Evolutionary conservation across 768 basidiomycete species (phyloP), one percentile per base, ranked within the genome.

Genomic region (Dendrothele bispora): DNA sequence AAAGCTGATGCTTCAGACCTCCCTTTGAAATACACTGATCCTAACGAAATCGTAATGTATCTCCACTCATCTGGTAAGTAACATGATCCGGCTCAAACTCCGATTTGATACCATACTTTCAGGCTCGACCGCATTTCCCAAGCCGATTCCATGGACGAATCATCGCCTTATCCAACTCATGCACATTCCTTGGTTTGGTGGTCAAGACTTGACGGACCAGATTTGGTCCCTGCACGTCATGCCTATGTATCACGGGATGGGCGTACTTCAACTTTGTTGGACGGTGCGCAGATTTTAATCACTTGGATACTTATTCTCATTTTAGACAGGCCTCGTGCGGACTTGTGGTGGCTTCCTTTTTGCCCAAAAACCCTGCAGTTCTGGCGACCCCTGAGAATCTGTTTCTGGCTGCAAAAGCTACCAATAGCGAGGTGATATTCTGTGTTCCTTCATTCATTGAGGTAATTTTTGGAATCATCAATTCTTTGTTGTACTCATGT

Each of bases 201-300:
- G 61, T 29, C 52, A 50, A 5, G 58, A 65, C 50, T 45, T 65
- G 20, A 59, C 56, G 5, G 56, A 54, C 17, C 24, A 48, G 48
- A 35, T 50, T 6, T 30, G 61, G 11, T 51, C 56, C 2, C 40
- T 51, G 27, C 59, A 61, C 25, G 46, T 46, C 2, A 49, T 60
- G 27, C 62, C 63, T 10, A 61, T 64, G 64, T 64, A 50, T 42
- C 64, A 66, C 42, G 64, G 55, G 5, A 48, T 61, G 29, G 64
- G 64, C 4, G 39, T 61, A 17, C 28, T 55, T 25, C 53, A 56
- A 30, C 39, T 57, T 11, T 39, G 39, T 6, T 63, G 61, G 61
- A 49, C 56, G 39, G 63, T 64, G 48, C 21, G 57, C 37, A 43
- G 11, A 22, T 21, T 24, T 27, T 14, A 18, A 27, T 43, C n/a